Conservation (phyloP, 805 yeast genomes). For the Yarrowia keelungensis region DNA sequence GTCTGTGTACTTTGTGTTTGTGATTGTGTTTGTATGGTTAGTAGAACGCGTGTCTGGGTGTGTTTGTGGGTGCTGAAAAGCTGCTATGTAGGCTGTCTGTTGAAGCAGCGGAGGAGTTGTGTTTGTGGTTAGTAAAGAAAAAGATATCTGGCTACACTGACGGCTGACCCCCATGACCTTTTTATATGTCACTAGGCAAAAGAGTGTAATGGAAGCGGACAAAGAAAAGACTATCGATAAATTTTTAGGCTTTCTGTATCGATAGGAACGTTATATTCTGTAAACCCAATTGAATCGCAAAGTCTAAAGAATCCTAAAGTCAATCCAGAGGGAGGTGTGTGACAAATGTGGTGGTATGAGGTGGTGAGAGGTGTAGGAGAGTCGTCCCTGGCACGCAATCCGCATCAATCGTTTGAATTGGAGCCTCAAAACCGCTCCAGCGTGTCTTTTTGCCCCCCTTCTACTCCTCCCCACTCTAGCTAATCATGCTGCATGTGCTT, state of each 20-base stretch:
- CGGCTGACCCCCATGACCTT: conserved; percentile 38
- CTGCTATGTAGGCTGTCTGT: conserved; percentile 36
- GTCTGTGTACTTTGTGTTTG: neutral
- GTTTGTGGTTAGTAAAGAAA: neutral
- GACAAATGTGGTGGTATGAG: too few species aligned
- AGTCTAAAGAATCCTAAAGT: neutral
- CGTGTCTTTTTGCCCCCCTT: neutral
- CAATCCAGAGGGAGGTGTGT: too few species aligned
- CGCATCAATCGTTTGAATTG: neutral
- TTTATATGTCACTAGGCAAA: conserved; percentile 24
- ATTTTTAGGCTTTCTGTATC: conserved; percentile 20
- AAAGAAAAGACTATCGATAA: conserved; percentile 17
- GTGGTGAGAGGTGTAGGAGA: too few species aligned
- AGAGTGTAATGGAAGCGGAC: conserved; percentile 28
- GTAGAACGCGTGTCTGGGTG: neutral
- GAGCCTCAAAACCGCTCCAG: neutral
- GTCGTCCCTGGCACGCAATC: too few species aligned
- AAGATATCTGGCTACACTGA: neutral
- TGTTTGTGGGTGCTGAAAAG: conserved; percentile 6
- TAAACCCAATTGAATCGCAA: conserved; percentile 14
- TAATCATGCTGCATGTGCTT: conserved; percentile 38
- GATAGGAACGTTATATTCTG: conserved; percentile 23
- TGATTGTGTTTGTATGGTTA: conserved; percentile 6
- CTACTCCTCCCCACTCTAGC: neutral
- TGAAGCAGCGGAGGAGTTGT: conserved; percentile 17